Evolutionary conservation across 2,329 filamentous ascomycete species (phyloP), one percentile per base, ranked within the genome.

Genomic region (Aspergillus chevalieri): DNA sequence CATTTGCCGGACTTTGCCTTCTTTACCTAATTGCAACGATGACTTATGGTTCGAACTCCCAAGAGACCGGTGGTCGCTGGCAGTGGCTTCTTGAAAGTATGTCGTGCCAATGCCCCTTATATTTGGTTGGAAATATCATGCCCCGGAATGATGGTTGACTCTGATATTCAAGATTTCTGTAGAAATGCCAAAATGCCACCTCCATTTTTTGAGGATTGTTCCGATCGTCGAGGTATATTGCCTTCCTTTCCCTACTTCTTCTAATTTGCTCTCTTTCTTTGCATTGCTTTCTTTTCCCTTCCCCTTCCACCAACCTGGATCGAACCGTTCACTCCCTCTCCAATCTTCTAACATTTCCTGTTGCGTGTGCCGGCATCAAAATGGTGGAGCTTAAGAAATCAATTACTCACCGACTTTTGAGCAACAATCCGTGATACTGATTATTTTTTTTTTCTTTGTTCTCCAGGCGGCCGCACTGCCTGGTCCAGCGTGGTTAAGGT

Each of bases 401-500:
- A 53, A 49, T 39, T 47, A 8, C n/a, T 67, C 65, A 68, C 65
- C 65, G 64, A 69, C 59, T 67, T 65, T 58, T 63, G 47, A 46
- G n/a, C 48, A 14, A 59, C 47, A 57, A 47, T 50, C 51, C 41
- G 53, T 57, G 51, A 59, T 60, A 52, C 60, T 62, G 51, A 57
- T 55, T 47, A 51, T 52, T 53, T 47, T 52, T 46, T 46, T 59
- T 52, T 52, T 2, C 53, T 54, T 47, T 52, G 44, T 58, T 52
- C 51, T 54, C 48, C 60, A 93, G 90, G 89, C 59, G 89, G 89
- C 57, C 87, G 90, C 61, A 95, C 90, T 51, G 90, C 90, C 50
- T 95, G 90, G 90, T 92, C 89, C 50, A 87, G 85, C 74, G 80
- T 79, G 51, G 89, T 95, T 51, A 82, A 77, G n/a, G 80, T 95